Evolutionary conservation across 148 eudicot genomes (phyloP).

Genomic region (Arbutus unedo): DNA sequence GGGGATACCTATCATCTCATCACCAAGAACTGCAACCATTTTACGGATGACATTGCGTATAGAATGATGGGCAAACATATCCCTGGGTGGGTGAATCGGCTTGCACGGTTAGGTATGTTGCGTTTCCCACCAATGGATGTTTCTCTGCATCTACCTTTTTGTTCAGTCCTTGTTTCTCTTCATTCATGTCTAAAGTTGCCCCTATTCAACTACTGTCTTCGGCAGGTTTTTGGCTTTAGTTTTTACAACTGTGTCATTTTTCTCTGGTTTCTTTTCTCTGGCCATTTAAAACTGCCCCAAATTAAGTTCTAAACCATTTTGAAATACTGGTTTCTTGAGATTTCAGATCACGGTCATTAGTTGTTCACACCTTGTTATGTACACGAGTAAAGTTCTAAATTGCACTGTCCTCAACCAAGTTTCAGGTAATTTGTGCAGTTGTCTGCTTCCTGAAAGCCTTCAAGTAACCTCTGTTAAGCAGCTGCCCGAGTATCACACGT

Average conservation of each 20-base stretch:
- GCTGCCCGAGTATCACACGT: constrained; percentile 61
- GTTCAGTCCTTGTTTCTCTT: background rate
- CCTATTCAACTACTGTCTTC: too few relatives aligned
- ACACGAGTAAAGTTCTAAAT: background rate
- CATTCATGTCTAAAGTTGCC: too few relatives aligned
- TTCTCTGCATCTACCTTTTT: background rate
- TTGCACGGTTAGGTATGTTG: constrained; percentile 64
- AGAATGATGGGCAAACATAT: constrained; percentile 65
- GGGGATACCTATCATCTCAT: constrained; percentile 87
- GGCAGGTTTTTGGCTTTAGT: too few relatives aligned
- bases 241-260: too few relatives aligned
- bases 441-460: constrained; percentile 82
- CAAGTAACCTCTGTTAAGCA: constrained; percentile 73
- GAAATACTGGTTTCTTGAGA: too few relatives aligned
- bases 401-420: background rate
- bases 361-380: too few relatives aligned
- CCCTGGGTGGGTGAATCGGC: constrained; percentile 91
- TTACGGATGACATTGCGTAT: constrained; percentile 59
- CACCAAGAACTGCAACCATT: constrained; percentile 83
- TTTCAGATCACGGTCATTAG: too few relatives aligned
- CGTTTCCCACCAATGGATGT: background rate
- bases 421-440: constrained; percentile 74
- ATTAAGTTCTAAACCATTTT: too few relatives aligned
- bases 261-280: too few relatives aligned
- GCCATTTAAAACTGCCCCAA: too few relatives aligned